These are phyloP conservation scores for Helicocarpus griseus DNA, from an alignment of 2,329 filamentous ascomycete species.

Conservation along the genomic window DNA sequence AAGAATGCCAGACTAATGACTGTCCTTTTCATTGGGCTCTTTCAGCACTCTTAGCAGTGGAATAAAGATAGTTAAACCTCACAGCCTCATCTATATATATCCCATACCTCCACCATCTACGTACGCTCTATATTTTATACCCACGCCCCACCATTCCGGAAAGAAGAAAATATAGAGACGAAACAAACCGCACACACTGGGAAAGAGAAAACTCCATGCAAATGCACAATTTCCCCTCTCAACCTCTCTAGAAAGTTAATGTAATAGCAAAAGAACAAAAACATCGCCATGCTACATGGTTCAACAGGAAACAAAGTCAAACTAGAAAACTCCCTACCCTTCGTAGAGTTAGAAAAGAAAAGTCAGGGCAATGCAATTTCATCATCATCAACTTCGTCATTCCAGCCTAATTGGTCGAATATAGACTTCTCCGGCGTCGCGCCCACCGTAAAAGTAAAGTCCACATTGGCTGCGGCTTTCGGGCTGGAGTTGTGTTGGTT, in stretches of 20 bases:
- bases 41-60: too few species aligned
- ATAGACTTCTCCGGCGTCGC: constrained; percentile 30
- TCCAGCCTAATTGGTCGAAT: constrained; percentile 37
- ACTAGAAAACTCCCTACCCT: not conserved
- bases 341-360: not conserved
- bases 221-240: too few species aligned
- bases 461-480: not conserved
- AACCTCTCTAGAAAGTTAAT: too few species aligned
- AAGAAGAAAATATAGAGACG: not conserved
- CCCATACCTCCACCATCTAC: not conserved
- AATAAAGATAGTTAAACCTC: not conserved
- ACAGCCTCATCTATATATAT: not conserved
- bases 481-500: not conserved
- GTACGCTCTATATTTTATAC: not conserved
- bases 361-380: constrained; percentile 11
- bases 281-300: too few species aligned
- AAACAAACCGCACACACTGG: too few species aligned
- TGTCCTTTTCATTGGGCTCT: too few species aligned
- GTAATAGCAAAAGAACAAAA: too few species aligned
- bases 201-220: too few species aligned
- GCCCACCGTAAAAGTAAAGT: not conserved
- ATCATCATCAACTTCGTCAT: constrained; percentile 29
- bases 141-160: not conserved
- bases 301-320: too few species aligned
- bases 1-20: too few species aligned